phyloP scores from a whole-genome alignment of 306 rosid genomes.

The Comarum palustre region DNA sequence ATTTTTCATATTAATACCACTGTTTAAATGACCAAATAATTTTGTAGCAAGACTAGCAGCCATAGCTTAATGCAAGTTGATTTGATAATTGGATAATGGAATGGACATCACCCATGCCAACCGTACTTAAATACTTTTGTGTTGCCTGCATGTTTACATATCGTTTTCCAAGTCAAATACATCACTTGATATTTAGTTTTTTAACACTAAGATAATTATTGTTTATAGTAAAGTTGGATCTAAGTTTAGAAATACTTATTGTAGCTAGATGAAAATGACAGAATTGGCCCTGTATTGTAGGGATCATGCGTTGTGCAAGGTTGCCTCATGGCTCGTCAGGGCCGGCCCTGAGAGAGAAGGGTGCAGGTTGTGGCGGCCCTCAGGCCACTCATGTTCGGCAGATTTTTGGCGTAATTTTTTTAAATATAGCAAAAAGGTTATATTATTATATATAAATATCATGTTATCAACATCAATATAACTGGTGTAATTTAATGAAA shows the following conservation, averaged over 20 bases:
- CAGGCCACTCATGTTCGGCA: too few species aligned
- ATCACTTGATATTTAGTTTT: neutral
- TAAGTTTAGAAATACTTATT: neutral
- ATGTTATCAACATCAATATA: too few species aligned
- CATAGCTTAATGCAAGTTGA: conserved; percentile 14
- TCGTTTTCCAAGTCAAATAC: conserved; percentile 10
- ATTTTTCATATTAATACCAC: neutral
- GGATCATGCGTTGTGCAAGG: neutral
- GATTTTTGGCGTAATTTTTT: too few species aligned
- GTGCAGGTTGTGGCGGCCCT: too few species aligned
- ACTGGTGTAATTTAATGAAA: too few species aligned
- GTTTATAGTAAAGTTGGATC: neutral
- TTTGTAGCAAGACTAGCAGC: neutral
- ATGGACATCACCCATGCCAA: conserved; percentile 3
- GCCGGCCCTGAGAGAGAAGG: too few species aligned
- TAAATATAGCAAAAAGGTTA: too few species aligned
- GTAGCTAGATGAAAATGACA: neutral
- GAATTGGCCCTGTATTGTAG: neutral
- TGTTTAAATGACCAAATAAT: neutral
- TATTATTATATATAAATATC: too few species aligned
- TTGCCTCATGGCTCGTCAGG: conserved; percentile 29
- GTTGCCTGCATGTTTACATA: neutral
- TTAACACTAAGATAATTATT: neutral
- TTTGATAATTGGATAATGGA: neutral
- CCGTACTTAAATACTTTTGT: neutral